Conservation (phyloP, 805 yeast genomes). For the Metschnikowia corniflorae region DNA sequence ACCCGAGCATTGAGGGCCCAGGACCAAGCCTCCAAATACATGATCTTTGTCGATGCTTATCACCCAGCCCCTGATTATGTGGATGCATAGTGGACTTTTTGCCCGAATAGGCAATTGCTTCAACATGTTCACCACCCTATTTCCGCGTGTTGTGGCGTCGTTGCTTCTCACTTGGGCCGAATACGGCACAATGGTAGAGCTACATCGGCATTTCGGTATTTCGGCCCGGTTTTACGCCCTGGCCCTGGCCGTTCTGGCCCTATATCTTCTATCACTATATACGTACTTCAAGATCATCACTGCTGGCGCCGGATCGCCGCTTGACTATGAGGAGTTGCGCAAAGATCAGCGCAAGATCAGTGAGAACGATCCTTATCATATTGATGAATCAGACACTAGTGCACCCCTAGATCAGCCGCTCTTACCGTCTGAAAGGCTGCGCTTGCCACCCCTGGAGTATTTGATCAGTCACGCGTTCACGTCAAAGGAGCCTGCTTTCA, state of each 20-base stretch:
- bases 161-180: conserved; percentile 46
- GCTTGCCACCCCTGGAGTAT: conserved; percentile 32
- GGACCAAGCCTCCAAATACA: neutral
- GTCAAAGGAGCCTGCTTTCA: conserved; percentile 50
- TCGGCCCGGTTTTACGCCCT: conserved; percentile 14
- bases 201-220: conserved; percentile 19
- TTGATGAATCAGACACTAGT: neutral
- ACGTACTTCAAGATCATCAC: conserved; percentile 52
- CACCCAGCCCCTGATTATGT: conserved; percentile 14
- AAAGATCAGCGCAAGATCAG: conserved; percentile 14
- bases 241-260: conserved; percentile 15
- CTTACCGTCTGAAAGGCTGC: conserved; percentile 1
- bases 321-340: conserved; percentile 47
- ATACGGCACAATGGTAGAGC: conserved; percentile 32
- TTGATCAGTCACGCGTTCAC: conserved; percentile 39
- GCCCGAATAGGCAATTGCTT: conserved; percentile 22
- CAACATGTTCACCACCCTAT: conserved; percentile 35
- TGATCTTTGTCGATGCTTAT: conserved; percentile 11
- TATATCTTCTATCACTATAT: conserved; percentile 39
- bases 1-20: neutral
- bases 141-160: conserved; percentile 50
- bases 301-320: conserved; percentile 64
- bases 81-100: conserved; percentile 14
- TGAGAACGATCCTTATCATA: neutral
- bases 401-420: neutral